Conservation (phyloP, 306 rosid species). For the Cucumis cinereus region DNA sequence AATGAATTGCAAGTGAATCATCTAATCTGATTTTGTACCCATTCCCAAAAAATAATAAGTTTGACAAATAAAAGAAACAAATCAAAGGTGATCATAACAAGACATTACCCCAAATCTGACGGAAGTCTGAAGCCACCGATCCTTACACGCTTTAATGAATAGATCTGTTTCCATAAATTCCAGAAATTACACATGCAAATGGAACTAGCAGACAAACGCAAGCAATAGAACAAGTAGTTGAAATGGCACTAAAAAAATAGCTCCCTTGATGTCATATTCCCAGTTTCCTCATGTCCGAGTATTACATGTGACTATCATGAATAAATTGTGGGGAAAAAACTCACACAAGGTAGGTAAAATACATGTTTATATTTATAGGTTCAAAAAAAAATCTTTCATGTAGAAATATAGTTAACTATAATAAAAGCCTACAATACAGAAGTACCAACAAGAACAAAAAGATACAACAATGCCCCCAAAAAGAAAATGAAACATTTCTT, state of each 20-base stretch:
- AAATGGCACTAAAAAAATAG: neutral
- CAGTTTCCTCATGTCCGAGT: neutral
- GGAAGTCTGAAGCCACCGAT: conserved; percentile 83
- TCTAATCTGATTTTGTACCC: neutral
- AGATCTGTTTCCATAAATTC: conserved; percentile 40
- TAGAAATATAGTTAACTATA: neutral
- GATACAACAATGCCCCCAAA: neutral
- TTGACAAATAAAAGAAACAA: no score
- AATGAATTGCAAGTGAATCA: neutral
- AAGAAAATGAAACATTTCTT: neutral
- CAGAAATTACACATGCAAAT: conserved; percentile 12
- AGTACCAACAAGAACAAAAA: neutral
- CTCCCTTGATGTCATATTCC: neutral
- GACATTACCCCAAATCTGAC: conserved; percentile 68
- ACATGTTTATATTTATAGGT: neutral
- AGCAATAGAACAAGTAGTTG: neutral
- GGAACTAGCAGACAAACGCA: neutral
- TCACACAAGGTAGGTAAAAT: neutral
- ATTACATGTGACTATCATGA: neutral
- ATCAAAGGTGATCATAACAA: conserved; percentile 3
- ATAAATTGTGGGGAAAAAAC: neutral
- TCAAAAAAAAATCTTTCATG: neutral
- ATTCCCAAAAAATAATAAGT: neutral
- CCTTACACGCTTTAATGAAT: conserved; percentile 79
- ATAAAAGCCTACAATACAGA: neutral